These are phyloP conservation scores for Puccinellia tenuiflora DNA, from an alignment of 176 grass and related monocot genomes.

Conservation along the genomic window DNA sequence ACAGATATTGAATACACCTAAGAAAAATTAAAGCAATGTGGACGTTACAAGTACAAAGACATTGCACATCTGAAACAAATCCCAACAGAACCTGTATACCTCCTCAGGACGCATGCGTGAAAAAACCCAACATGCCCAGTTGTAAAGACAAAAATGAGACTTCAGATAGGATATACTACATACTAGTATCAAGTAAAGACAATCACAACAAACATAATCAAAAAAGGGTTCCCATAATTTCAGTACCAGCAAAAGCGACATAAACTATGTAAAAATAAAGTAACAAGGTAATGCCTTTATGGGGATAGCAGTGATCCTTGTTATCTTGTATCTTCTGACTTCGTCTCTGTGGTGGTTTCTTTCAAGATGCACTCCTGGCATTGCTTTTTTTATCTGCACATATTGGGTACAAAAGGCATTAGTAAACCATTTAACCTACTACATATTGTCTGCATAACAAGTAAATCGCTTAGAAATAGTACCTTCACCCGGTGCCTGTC, in stretches of 20 bases:
- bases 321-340: conserved; percentile 72
- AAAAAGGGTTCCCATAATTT: neutral
- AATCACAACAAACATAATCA: neutral
- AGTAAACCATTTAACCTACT: too few species aligned
- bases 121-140: conserved; percentile 68
- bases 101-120: conserved; percentile 39
- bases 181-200: neutral
- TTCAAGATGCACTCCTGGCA: too few species aligned
- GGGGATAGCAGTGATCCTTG: conserved; percentile 43
- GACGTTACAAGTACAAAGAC: conserved; percentile 52
- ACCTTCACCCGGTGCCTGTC: too few species aligned
- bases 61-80: conserved; percentile 63
- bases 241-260: neutral
- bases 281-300: conserved; percentile 22
- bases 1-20: neutral
- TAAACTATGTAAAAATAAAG: neutral
- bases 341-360: too few species aligned
- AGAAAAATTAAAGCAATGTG: neutral
- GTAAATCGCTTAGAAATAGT: too few species aligned
- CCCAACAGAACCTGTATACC: conserved; percentile 44
- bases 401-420: too few species aligned
- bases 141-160: neutral
- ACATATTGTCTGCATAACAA: too few species aligned
- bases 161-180: neutral
- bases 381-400: too few species aligned